Conservation (phyloP, 2,329 filamentous ascomycete genomes). For the Xylaria polymorpha region DNA sequence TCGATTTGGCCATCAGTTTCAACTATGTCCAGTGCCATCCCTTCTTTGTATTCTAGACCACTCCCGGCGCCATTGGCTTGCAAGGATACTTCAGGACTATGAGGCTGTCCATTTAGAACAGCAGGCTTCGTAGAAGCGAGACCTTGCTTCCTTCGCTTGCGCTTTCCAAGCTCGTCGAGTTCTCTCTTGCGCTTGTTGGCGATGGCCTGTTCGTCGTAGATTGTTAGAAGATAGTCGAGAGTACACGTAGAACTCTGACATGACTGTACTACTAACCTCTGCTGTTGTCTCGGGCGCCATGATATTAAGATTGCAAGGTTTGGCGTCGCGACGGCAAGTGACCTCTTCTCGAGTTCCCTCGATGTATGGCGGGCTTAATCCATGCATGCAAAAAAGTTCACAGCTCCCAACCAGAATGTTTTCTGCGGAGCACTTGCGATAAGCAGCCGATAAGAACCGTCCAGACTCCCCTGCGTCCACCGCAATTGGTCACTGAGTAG, state of each 20-base stretch:
- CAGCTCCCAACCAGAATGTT: constrained; percentile 36
- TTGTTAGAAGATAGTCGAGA: constrained; percentile 32
- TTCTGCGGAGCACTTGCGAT: constrained; percentile 44
- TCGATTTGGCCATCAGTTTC: constrained; percentile 23
- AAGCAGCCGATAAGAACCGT: constrained; percentile 46
- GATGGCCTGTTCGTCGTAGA: constrained; percentile 45
- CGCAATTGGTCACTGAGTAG: not conserved
- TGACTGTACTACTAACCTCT: constrained; percentile 42
- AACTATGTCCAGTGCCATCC: constrained; percentile 16
- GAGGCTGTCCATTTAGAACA: constrained; percentile 27
- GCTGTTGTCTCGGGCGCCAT: constrained; percentile 45
- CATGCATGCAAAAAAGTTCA: constrained; percentile 44
- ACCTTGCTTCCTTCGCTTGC: constrained; percentile 56
- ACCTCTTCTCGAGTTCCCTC: constrained; percentile 7
- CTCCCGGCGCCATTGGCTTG: constrained; percentile 35
- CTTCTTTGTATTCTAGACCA: constrained; percentile 13
- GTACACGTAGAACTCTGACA: not conserved
- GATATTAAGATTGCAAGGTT: constrained; percentile 22
- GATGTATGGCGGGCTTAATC: constrained; percentile 23
- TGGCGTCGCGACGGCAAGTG: constrained; percentile 20
- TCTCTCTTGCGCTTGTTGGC: constrained; percentile 63
- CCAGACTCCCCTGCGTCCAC: not conserved
- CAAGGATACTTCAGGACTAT: constrained; percentile 19
- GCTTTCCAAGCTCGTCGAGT: constrained; percentile 55
- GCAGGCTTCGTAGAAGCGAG: constrained; percentile 37